Evolutionary conservation across 2,329 filamentous ascomycete species (phyloP).

Genomic region (Diaporthe capsici): DNA sequence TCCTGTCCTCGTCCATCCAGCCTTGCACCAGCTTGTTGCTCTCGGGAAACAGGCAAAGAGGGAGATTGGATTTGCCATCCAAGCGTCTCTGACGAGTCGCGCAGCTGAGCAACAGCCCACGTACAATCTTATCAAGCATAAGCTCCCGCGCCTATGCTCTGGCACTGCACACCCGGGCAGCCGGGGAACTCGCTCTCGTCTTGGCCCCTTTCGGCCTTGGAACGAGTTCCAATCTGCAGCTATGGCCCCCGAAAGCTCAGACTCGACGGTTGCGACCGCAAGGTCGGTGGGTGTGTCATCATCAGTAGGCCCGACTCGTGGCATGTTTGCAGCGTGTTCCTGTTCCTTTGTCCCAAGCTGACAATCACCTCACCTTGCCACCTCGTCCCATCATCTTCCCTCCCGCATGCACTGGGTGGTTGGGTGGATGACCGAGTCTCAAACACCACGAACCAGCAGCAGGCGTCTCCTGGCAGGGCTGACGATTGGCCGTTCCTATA

Average conservation of each 20-base stretch:
- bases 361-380: slow-evolving; percentile 20
- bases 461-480: slow-evolving; percentile 24
- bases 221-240: slow-evolving; percentile 3
- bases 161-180: neutral
- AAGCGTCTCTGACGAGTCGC: slow-evolving; percentile 18
- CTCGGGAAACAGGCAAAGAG: neutral
- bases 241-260: slow-evolving; percentile 8
- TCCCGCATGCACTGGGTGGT: neutral
- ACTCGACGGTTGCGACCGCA: slow-evolving; percentile 26
- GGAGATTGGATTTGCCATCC: slow-evolving; percentile 16
- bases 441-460: slow-evolving; percentile 5
- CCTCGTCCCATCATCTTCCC: neutral
- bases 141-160: slow-evolving; percentile 6
- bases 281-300: slow-evolving; percentile 8
- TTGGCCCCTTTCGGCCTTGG: slow-evolving; percentile 26
- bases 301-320: slow-evolving; percentile 31
- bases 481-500: slow-evolving; percentile 8
- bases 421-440: slow-evolving; percentile 4
- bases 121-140: slow-evolving; percentile 17
- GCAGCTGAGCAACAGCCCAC: slow-evolving; percentile 10
- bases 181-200: neutral
- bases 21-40: neutral
- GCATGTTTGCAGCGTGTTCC: slow-evolving; percentile 26
- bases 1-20: neutral
- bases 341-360: slow-evolving; percentile 5